A percentile compares a stretch with the other conserved stretches of the same genome.
Evolutionary conservation across 2,329 filamentous ascomycete species (phyloP).

Genomic region (Microsporum canis): DNA sequence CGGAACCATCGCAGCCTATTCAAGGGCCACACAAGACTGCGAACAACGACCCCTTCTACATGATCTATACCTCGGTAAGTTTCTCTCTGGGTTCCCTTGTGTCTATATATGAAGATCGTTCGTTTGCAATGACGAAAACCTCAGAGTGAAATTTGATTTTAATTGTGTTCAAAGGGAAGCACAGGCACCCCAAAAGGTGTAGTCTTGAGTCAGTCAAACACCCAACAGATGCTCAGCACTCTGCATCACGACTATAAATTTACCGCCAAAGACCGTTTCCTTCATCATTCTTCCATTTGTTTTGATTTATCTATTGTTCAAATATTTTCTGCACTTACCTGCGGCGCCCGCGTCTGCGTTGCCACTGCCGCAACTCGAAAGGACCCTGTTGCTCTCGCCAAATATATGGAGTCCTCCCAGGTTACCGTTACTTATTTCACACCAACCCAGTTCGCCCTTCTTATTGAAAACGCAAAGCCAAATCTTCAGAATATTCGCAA

Average conservation of each 20-base stretch:
- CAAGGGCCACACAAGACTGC: neutral
- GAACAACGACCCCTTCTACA: conserved; percentile 15
- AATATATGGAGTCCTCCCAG: conserved; percentile 13
- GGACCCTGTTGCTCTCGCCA: conserved; percentile 15
- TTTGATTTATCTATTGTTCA: conserved; percentile 16
- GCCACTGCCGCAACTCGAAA: conserved; percentile 13
- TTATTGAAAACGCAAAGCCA: conserved; percentile 13
- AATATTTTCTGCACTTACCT: conserved; percentile 16
- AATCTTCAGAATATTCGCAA: conserved; percentile 12
- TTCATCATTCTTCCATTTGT: conserved; percentile 14
- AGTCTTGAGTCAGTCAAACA: conserved; percentile 19
- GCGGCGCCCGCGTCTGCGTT: conserved; percentile 15
- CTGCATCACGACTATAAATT: conserved; percentile 11
- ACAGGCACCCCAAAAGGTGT: conserved; percentile 34
- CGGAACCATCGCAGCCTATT: conserved; percentile 1
- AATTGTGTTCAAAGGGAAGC: conserved; percentile 11
- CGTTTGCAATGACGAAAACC: neutral
- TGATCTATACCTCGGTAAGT: conserved; percentile 19
- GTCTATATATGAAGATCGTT: neutral
- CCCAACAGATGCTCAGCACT: conserved; percentile 17
- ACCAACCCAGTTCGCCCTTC: conserved; percentile 16
- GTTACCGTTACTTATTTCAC: conserved; percentile 18
- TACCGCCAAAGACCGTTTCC: conserved; percentile 12
- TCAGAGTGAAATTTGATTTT: neutral
- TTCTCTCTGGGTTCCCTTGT: neutral